Conservation (phyloP, 352 stramenopile genomes). For the Globisporangium nagaii region DNA sequence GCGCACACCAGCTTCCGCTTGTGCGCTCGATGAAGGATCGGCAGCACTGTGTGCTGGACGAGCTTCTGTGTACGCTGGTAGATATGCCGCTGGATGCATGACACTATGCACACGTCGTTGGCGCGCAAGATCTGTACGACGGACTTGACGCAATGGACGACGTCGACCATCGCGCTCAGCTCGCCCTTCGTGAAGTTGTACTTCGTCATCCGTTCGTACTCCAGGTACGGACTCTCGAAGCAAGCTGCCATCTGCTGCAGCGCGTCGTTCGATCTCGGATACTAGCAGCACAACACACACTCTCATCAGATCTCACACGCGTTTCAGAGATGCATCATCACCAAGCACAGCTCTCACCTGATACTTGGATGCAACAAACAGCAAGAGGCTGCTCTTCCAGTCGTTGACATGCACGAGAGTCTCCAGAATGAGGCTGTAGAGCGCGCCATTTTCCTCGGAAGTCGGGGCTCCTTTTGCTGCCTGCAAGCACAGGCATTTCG, state of each 20-base stretch:
- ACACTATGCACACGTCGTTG: constrained; percentile 25
- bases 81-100: constrained; percentile 42
- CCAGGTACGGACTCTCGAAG: constrained; percentile 29
- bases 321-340: neutral
- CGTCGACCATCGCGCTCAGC: constrained; percentile 43
- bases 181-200: constrained; percentile 72
- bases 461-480: neutral
- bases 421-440: constrained; percentile 26
- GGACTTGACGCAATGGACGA: constrained; percentile 71
- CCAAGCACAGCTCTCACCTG: constrained; percentile 17
- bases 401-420: constrained; percentile 29
- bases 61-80: constrained; percentile 71
- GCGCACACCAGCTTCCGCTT: constrained; percentile 74
- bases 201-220: constrained; percentile 69
- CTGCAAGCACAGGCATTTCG: too few species aligned
- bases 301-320: neutral
- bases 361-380: constrained; percentile 58
- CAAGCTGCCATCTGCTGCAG: constrained; percentile 17
- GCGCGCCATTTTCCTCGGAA: constrained; percentile 14
- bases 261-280: constrained; percentile 23
- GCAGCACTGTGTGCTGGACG: constrained; percentile 64
- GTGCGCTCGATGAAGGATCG: constrained; percentile 77
- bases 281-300: constrained; percentile 8
- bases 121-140: constrained; percentile 36
- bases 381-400: constrained; percentile 55